A percentile compares a stretch with the other conserved stretches of the same genome.
These are phyloP conservation scores for Trametes cubensis DNA, from an alignment of 768 basidiomycete genomes.

Conservation along the genomic window DNA sequence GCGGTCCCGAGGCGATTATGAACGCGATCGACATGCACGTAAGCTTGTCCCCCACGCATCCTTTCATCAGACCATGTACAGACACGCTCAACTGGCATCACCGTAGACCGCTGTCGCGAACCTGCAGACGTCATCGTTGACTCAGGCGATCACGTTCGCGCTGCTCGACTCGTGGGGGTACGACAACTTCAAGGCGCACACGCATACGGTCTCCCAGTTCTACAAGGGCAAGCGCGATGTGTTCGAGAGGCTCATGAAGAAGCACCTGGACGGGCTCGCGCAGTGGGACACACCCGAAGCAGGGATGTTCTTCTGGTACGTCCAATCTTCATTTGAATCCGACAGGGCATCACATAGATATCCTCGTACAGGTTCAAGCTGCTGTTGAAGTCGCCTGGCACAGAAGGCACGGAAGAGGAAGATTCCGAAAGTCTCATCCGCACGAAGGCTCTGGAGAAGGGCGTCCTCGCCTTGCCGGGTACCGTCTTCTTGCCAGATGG, in stretches of 20 bases:
- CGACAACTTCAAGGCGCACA: conserved; percentile 75
- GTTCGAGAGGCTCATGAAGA: conserved; percentile 77
- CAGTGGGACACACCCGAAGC: conserved; percentile 74
- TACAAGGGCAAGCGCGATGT: conserved; percentile 74
- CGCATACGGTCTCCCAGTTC: conserved; percentile 65
- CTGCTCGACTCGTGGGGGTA: conserved; percentile 77
- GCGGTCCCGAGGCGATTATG: conserved; percentile 72
- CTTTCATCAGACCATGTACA: conserved; percentile 2
- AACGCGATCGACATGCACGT: conserved; percentile 75
- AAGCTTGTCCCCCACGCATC: conserved; percentile 32
- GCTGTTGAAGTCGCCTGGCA: conserved; percentile 52
- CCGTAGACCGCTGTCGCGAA: conserved; percentile 68
- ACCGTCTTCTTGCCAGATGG: conserved; percentile 80
- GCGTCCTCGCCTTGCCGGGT: conserved; percentile 89
- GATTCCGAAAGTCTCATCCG: conserved; percentile 68
- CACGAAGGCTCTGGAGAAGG: conserved; percentile 74
- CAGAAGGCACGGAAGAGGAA: conserved; percentile 26
- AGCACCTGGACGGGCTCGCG: conserved; percentile 75
- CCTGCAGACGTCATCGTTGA: conserved; percentile 66
- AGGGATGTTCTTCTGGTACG: conserved; percentile 92
- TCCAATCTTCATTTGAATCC: background rate
- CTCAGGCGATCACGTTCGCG: conserved; percentile 64
- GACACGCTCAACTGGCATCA: background rate
- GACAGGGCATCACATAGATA: background rate
- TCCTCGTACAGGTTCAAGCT: conserved; percentile 66